Conservation (phyloP, 768 basidiomycete genomes). For the Sporobolomyces phaffii region DNA sequence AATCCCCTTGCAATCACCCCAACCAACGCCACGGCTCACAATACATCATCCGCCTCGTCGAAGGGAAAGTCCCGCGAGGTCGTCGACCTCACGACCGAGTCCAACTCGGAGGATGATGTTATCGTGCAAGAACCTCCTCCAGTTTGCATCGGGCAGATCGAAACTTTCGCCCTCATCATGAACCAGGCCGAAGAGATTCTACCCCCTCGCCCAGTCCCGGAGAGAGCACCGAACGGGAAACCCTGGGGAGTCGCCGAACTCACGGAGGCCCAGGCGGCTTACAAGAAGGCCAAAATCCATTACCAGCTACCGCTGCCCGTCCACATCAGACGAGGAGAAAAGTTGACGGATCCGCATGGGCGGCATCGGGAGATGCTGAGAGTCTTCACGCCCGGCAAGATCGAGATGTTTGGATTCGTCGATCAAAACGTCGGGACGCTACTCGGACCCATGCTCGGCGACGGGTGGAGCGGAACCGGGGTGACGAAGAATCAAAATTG, state of each 20-base stretch:
- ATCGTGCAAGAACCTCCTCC: conserved; percentile 30
- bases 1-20: neutral
- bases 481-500: conserved; percentile 55
- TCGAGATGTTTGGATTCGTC: conserved; percentile 72
- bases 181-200: conserved; percentile 67
- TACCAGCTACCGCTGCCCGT: conserved; percentile 7
- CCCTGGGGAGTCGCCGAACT: conserved; percentile 31
- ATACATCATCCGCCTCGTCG: neutral
- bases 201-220: conserved; percentile 48
- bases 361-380: conserved; percentile 64
- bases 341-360: conserved; percentile 50
- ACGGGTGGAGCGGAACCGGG: conserved; percentile 63
- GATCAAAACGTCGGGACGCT: conserved; percentile 76
- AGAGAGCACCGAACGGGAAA: neutral
- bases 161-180: conserved; percentile 76
- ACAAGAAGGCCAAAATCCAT: conserved; percentile 61
- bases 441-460: conserved; percentile 75
- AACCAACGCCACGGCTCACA: neutral
- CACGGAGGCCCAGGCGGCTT: conserved; percentile 55
- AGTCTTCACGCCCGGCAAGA: conserved; percentile 61
- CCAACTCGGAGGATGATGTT: conserved; percentile 26
- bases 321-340: conserved; percentile 29
- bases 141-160: conserved; percentile 78
- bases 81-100: conserved; percentile 16
- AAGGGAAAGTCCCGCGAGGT: conserved; percentile 1